A percentile compares a stretch with the other conserved stretches of the same genome.
Conservation (phyloP, 805 yeast species). For the Candida endomychidarum region DNA sequence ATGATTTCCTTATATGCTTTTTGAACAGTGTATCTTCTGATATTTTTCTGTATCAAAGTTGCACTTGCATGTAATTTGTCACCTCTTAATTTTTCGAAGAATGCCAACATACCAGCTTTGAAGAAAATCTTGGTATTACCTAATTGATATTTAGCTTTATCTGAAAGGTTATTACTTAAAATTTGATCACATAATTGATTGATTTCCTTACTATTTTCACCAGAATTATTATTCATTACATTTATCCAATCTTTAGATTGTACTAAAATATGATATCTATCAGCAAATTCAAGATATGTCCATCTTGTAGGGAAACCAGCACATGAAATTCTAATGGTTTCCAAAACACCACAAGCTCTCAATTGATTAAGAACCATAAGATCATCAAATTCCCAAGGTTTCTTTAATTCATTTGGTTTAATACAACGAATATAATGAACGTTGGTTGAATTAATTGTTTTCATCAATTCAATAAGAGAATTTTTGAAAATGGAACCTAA, state of each 20-base stretch:
- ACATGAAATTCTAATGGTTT: constrained; percentile 93
- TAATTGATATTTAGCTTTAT: constrained; percentile 71
- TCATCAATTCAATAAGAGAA: constrained; percentile 90
- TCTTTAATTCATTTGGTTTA: constrained; percentile 91
- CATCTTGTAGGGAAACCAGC: constrained; percentile 98
- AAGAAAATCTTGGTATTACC: constrained; percentile 94
- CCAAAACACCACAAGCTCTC: constrained; percentile 98
- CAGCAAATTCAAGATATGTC: constrained; percentile 91
- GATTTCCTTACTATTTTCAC: constrained; percentile 52
- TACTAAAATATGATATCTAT: constrained; percentile 81
- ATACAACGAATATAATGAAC: constrained; percentile 97
- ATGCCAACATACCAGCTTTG: constrained; percentile 95
- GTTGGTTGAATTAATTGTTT: constrained; percentile 88
- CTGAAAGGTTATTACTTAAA: constrained; percentile 61
- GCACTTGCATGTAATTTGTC: constrained; percentile 79
- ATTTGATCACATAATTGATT: constrained; percentile 68
- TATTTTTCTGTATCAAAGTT: constrained; percentile 77
- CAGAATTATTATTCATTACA: constrained; percentile 43
- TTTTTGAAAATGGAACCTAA: constrained; percentile 92
- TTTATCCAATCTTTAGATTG: constrained; percentile 67
- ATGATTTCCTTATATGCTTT: constrained; percentile 56
- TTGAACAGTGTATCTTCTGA: constrained; percentile 65
- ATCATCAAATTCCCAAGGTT: constrained; percentile 94
- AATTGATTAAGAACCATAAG: constrained; percentile 93
- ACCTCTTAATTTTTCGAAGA: constrained; percentile 79